Evolutionary conservation across 192 early-diverging fungal genomes (phyloP).

Genomic region (Coemansia sp.): DNA sequence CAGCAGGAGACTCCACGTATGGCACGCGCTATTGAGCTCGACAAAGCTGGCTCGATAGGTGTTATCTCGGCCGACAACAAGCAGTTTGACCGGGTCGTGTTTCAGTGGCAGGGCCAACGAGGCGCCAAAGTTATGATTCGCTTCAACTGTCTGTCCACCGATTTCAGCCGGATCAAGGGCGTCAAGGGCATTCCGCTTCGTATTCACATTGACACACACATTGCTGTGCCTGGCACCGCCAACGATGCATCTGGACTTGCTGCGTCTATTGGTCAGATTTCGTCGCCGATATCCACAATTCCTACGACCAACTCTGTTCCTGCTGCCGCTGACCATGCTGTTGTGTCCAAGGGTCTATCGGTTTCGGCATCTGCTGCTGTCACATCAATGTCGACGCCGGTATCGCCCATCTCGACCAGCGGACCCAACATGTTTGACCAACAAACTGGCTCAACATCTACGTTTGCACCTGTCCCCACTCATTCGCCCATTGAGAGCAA

Average conservation of each 20-base stretch:
- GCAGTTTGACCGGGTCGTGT: conserved; percentile 67
- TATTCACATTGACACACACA: conserved; percentile 45
- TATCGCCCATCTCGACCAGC: conserved; percentile 6
- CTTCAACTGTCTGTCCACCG: conserved; percentile 77
- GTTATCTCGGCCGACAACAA: conserved; percentile 57
- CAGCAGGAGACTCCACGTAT: conserved; percentile 58
- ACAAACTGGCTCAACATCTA: background rate
- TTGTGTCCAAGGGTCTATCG: background rate
- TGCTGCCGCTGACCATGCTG: background rate
- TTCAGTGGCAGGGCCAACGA: conserved; percentile 68
- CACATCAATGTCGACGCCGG: conserved; percentile 24
- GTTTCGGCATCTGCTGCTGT: background rate
- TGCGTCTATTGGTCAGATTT: conserved; percentile 6
- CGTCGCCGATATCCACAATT: conserved; percentile 5
- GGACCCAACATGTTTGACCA: conserved; percentile 6
- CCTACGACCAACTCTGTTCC: conserved; percentile 8
- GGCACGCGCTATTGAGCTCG: conserved; percentile 67
- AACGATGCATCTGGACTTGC: conserved; percentile 19
- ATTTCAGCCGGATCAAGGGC: conserved; percentile 80
- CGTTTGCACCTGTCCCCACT: conserved; percentile 16
- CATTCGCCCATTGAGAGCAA: background rate
- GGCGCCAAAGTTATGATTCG: conserved; percentile 65
- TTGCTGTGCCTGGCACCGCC: conserved; percentile 11
- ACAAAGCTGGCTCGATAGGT: conserved; percentile 59
- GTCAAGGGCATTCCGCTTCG: conserved; percentile 76